These are phyloP conservation scores for Apophysomyces sp. DNA, from an alignment of 371 early-diverging fungal genomes.

Conservation along the genomic window DNA sequence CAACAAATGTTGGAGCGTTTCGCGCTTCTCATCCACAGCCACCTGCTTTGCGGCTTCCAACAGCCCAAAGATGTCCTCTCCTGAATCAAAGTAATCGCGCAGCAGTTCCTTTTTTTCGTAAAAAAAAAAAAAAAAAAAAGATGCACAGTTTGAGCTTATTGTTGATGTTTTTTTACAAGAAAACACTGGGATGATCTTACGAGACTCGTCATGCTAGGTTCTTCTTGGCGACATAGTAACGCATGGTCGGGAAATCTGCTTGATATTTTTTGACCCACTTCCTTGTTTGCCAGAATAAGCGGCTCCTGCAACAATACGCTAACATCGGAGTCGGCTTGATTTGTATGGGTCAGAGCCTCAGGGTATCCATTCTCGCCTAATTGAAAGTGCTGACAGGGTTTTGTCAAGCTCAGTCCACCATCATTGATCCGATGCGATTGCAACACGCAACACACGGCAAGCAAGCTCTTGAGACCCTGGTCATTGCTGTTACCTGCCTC, in stretches of 20 bases:
- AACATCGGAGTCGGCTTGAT: constrained; percentile 12
- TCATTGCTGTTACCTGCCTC: neutral
- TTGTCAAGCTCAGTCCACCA: constrained; percentile 10
- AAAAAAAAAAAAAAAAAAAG: neutral
- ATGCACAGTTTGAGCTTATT: neutral
- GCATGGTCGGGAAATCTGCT: constrained; percentile 38
- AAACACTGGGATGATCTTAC: constrained; percentile 15
- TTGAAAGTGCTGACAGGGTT: constrained; percentile 11
- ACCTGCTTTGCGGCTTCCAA: constrained; percentile 7
- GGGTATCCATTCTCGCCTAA: constrained; percentile 33
- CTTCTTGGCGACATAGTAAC: constrained; percentile 26
- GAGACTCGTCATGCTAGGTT: constrained; percentile 13
- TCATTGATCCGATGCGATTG: constrained; percentile 15
- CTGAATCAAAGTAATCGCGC: constrained; percentile 22
- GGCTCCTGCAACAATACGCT: constrained; percentile 22
- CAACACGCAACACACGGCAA: constrained; percentile 16
- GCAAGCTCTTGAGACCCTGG: neutral
- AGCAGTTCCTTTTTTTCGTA: constrained; percentile 5
- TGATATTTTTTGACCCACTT: constrained; percentile 36
- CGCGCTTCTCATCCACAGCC: constrained; percentile 13
- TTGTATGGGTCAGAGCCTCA: neutral
- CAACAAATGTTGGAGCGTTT: constrained; percentile 54
- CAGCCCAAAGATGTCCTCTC: constrained; percentile 12
- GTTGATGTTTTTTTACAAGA: neutral
- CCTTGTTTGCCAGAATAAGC: constrained; percentile 27